These are phyloP conservation scores for Cupressus sempervirens DNA, from an alignment of 75 land plant genomes.

Conservation along the genomic window DNA sequence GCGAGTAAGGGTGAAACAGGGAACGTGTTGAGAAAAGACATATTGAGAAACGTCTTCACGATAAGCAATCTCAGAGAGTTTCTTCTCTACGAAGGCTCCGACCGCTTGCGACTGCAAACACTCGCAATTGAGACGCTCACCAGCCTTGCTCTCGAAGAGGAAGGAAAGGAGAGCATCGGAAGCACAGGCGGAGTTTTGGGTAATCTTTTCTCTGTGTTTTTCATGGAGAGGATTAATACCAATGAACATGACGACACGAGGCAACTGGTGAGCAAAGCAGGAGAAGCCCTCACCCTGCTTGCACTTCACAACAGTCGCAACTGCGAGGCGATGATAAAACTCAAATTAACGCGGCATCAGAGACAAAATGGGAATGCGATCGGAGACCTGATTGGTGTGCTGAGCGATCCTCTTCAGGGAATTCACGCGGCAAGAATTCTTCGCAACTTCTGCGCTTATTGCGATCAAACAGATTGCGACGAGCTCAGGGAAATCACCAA, in stretches of 20 bases:
- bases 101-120: conserved; percentile 34
- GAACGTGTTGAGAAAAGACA: conserved; percentile 43
- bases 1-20: conserved; percentile 54
- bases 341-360: too few species aligned
- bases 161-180: conserved; percentile 64
- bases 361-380: not conserved
- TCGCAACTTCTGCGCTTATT: conserved; percentile 53
- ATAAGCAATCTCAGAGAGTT: conserved; percentile 22
- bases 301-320: too few species aligned
- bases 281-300: too few species aligned
- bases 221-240: conserved; percentile 10
- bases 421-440: conserved; percentile 49
- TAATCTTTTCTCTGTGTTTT: conserved; percentile 46
- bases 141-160: conserved; percentile 65
- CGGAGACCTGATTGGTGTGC: conserved; percentile 22
- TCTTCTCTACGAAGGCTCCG: conserved; percentile 55
- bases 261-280: too few species aligned
- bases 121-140: conserved; percentile 61
- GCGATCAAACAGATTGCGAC: conserved; percentile 21
- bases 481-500: conserved; percentile 22
- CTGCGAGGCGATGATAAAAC: too few species aligned
- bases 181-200: conserved; percentile 74
- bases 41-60: conserved; percentile 55
- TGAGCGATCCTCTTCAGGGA: conserved; percentile 16
- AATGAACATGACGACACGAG: too few species aligned